These are phyloP conservation scores for Vitis labrusca DNA, from an alignment of 164 flowering plant genomes.

Conservation along the genomic window DNA sequence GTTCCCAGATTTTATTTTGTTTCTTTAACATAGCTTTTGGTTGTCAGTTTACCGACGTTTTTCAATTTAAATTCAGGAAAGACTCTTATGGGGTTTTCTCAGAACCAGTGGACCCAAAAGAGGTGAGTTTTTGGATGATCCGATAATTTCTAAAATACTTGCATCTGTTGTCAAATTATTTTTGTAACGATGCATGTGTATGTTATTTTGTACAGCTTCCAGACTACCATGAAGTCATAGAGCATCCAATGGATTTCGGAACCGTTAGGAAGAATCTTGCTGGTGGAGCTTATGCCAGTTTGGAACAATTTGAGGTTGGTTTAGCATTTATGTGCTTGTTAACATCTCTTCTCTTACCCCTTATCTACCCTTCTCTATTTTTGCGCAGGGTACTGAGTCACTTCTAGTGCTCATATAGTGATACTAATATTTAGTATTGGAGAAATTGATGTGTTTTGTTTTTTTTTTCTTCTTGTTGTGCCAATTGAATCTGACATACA, in stretches of 20 bases:
- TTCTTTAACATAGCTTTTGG: constrained; percentile 5
- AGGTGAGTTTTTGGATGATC: constrained; percentile 42
- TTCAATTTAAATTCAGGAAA: constrained; percentile 52
- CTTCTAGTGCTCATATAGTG: no score
- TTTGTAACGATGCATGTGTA: not conserved
- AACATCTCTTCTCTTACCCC: not conserved
- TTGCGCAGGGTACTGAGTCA: no score
- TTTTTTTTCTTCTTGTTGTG: not conserved
- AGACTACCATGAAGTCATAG: constrained; percentile 80
- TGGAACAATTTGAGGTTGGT: constrained; percentile 90
- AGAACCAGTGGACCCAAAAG: constrained; percentile 88
- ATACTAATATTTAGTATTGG: no score
- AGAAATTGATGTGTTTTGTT: no score
- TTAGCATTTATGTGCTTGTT: not conserved
- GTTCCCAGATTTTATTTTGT: constrained; percentile 10
- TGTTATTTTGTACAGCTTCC: constrained; percentile 63
- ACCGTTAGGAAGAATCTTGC: constrained; percentile 76
- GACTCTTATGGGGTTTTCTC: constrained; percentile 90
- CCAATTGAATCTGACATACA: not conserved
- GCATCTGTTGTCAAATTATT: not conserved
- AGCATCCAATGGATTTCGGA: constrained; percentile 87
- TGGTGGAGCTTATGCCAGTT: constrained; percentile 49
- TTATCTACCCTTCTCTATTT: not conserved
- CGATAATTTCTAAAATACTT: not conserved
- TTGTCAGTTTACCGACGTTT: constrained; percentile 8